These are phyloP conservation scores for Phialophora macrospora DNA, from an alignment of 2,329 filamentous ascomycete genomes.

Conservation along the genomic window DNA sequence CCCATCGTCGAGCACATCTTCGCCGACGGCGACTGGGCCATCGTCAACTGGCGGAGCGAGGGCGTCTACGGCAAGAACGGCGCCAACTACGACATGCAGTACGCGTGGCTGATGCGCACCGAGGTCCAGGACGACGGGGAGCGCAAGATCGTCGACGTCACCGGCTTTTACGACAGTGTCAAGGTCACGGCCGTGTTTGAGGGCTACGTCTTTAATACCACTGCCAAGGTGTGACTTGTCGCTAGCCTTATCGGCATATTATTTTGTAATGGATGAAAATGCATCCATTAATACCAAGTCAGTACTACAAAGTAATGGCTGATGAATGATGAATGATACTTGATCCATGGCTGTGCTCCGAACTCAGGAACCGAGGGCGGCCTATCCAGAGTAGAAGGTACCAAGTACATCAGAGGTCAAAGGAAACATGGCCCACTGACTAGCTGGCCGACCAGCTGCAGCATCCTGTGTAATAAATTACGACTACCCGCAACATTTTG, in stretches of 20 bases:
- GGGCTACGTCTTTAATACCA: slow-evolving; percentile 24
- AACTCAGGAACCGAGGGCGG: no score
- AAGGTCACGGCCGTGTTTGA: slow-evolving; percentile 29
- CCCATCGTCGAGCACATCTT: slow-evolving; percentile 31
- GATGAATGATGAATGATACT: no score
- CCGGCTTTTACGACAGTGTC: slow-evolving; percentile 28
- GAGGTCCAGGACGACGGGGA: slow-evolving; percentile 6
- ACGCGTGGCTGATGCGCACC: slow-evolving; percentile 30
- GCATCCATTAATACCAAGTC: no score
- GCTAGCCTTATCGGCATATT: no score
- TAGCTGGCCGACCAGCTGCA: no score
- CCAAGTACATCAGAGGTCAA: no score
- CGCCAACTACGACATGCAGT: slow-evolving; percentile 31
- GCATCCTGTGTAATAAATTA: not conserved
- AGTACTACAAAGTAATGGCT: no score
- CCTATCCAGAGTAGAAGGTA: no score
- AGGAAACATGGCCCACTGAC: not conserved
- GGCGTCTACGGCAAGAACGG: slow-evolving; percentile 29
- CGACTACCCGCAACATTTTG: not conserved
- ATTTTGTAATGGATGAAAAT: no score
- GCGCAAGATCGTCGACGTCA: slow-evolving; percentile 29
- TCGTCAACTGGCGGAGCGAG: slow-evolving; percentile 26
- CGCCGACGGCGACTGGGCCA: slow-evolving; percentile 28
- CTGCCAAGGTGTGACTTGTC: not conserved
- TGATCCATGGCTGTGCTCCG: no score